These are phyloP conservation scores for Aspergillus cristatus DNA, from an alignment of 495 filamentous ascomycete genomes.

Conservation along the genomic window DNA sequence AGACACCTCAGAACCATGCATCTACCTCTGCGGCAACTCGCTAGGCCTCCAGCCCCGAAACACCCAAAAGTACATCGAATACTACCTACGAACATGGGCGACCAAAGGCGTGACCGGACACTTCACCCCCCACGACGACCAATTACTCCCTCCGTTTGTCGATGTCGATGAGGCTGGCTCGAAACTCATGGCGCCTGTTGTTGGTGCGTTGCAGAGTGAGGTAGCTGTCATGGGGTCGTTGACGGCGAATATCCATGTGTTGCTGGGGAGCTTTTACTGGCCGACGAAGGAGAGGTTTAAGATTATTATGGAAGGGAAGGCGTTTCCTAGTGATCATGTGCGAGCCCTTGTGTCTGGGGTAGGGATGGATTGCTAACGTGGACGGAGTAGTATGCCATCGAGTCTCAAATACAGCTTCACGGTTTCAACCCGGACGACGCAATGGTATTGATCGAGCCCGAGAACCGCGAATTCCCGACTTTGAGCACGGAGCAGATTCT, in stretches of 20 bases:
- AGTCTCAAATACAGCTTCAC: slow-evolving; percentile 80
- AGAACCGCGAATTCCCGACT: slow-evolving; percentile 36
- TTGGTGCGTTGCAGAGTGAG: slow-evolving; percentile 71
- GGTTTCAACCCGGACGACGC: slow-evolving; percentile 55
- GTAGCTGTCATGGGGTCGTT: slow-evolving; percentile 91
- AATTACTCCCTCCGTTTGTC: slow-evolving; percentile 69
- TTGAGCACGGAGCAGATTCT: slow-evolving; percentile 68
- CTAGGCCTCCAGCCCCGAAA: slow-evolving; percentile 79
- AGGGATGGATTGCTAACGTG: too few relatives aligned
- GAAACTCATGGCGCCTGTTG: slow-evolving; percentile 67
- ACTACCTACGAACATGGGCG: slow-evolving; percentile 80
- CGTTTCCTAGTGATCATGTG: slow-evolving; percentile 91
- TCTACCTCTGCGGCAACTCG: slow-evolving; percentile 96
- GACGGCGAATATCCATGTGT: slow-evolving; percentile 82
- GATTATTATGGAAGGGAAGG: slow-evolving; percentile 88
- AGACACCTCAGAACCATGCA: slow-evolving; percentile 40
- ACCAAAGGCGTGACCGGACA: slow-evolving; percentile 91
- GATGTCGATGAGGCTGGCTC: slow-evolving; percentile 66
- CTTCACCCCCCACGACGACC: slow-evolving; percentile 72
- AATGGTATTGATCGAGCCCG: slow-evolving; percentile 69
- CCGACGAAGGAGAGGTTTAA: slow-evolving; percentile 70
- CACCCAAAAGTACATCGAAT: slow-evolving; percentile 58
- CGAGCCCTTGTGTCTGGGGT: slow-evolving; percentile 4
- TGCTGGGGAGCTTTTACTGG: slow-evolving; percentile 87
- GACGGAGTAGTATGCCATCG: slow-evolving; percentile 68